These are phyloP conservation scores for Arthromyces matolae DNA, from an alignment of 768 basidiomycete genomes.

Conservation along the genomic window DNA sequence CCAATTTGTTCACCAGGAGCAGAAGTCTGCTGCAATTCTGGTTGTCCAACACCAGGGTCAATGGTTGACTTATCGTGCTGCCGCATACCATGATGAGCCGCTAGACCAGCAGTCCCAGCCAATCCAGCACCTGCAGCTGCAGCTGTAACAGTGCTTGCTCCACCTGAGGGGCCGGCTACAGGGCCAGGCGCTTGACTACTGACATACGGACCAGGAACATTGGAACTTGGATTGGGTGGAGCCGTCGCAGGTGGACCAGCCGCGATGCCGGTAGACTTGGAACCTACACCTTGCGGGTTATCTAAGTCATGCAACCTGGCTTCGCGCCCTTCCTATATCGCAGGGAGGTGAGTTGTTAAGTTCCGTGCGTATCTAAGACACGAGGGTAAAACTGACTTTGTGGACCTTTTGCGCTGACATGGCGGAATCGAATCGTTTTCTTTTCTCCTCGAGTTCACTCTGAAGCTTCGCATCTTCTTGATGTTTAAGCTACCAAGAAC, in stretches of 20 bases:
- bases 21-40: neutral
- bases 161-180: neutral
- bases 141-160: neutral
- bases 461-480: conserved; percentile 18
- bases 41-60: neutral
- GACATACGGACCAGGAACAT: conserved; percentile 1
- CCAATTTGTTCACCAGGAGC: neutral
- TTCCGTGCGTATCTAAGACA: too few relatives aligned
- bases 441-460: conserved; percentile 20
- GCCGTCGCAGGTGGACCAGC: too few relatives aligned
- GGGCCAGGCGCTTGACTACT: conserved; percentile 1
- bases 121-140: neutral
- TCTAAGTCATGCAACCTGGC: conserved; percentile 8
- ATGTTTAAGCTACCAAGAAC: conserved; percentile 12
- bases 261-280: neutral
- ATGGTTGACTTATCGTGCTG: neutral
- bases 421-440: conserved; percentile 20
- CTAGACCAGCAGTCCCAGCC: neutral
- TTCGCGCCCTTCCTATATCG: conserved; percentile 7
- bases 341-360: too few relatives aligned
- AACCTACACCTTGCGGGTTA: neutral
- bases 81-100: neutral
- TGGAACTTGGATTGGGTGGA: too few relatives aligned
- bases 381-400: conserved; percentile 19
- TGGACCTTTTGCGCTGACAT: conserved; percentile 21